phyloP scores from a whole-genome alignment of 768 basidiomycete species.

The Serendipita sp. region DNA sequence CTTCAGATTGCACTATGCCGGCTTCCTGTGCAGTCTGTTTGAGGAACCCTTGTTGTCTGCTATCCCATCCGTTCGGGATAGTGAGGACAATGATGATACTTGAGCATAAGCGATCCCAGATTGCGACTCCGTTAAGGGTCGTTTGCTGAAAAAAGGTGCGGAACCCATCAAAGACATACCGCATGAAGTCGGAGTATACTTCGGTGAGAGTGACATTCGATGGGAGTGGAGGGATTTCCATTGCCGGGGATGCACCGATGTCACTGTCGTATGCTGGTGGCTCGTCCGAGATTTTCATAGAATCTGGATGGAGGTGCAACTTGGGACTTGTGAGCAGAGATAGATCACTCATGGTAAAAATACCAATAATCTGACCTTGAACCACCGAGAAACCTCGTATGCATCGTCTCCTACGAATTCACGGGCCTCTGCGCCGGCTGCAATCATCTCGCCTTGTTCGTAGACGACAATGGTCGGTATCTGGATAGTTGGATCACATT shows the following conservation, averaged over 20 bases:
- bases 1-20: background rate
- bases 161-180: background rate
- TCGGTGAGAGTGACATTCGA: constrained; percentile 7
- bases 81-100: constrained; percentile 23
- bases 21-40: background rate
- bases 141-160: background rate
- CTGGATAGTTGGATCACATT: background rate
- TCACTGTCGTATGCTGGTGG: background rate
- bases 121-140: constrained; percentile 7
- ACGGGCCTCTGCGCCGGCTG: background rate
- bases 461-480: constrained; percentile 1
- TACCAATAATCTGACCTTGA: background rate
- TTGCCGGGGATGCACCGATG: background rate
- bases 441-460: background rate
- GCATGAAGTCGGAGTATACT: constrained; percentile 5
- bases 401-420: background rate
- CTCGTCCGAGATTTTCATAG: background rate
- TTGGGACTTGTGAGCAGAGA: background rate
- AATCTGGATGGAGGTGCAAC: constrained; percentile 7
- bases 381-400: background rate
- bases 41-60: background rate
- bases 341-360: background rate
- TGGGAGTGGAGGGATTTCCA: constrained; percentile 4
- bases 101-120: background rate
- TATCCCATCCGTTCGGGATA: constrained; percentile 6